Base-by-base conservation (phyloP, 1,284 basidiomycete genomes). In the Puccinia triticina region DNA sequence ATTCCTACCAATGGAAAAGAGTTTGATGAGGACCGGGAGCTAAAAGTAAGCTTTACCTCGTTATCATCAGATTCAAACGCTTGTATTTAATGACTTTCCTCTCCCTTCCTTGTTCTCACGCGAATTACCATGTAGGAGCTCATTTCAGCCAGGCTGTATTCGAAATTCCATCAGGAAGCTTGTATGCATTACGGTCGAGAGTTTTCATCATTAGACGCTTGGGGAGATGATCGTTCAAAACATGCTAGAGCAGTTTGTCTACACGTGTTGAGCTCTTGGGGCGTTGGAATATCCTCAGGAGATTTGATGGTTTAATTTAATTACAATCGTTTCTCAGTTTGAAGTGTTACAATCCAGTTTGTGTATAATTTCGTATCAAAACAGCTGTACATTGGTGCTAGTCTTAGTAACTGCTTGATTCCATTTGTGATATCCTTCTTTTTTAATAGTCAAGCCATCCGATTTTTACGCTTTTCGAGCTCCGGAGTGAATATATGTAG, bases 181-280 rank as follows among this genome's bases (percentile, higher is more conserved):
- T 86, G 86, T 82, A 86, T 86, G 86, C 86, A 86, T 77, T 86
- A 86, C 71, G 86, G 86, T 4, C 83, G 86, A 50, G 86, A 85
- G 77, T 85, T 86, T 82, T 82, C 86, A 14, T 85, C 84, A 18
- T 64, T 86, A 23, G 81, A 82, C 11, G 82, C 84, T 78, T 86
- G 86, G 86, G 84, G 86, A 26, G 83, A 84, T 29, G 84, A 86
- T 43, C 84, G 85, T 66, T 85, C 86, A 14, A 84, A 84, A 64
- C 84, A 86, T 53, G 74, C 86, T 14, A 73, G 83, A 43, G 83
- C 77, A 37, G 75, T 83, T 14, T 85, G 84, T 75, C 72, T 71
- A 1, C 61, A 77, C 18, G 84, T 84, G 26, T 72, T 83, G 26
- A 71, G 40, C 23, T 78, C 83, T 23, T 85, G 84, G 83, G 84